Percentiles rank a stretch among this genome's conserved stretches.
Evolutionary conservation across 2,329 filamentous ascomycete species (phyloP).

Genomic region (Aspergillus thermomutatus): DNA sequence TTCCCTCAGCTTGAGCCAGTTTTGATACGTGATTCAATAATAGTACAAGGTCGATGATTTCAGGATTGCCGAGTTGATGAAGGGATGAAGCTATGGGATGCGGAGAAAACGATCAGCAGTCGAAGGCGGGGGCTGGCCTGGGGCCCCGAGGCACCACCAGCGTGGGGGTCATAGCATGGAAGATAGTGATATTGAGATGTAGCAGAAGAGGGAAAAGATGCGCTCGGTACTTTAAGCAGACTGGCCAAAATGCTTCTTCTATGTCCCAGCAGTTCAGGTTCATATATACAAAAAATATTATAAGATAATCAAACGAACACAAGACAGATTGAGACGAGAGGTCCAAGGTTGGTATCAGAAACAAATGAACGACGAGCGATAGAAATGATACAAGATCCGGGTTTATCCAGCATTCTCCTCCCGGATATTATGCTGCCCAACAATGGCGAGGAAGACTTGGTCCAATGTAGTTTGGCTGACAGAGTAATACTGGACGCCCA

Average conservation of each 20-base stretch:
- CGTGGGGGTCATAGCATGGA: not conserved
- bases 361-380: not conserved
- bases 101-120: not conserved
- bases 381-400: not conserved
- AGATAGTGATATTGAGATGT: not conserved
- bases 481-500: constrained; percentile 82
- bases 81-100: not conserved
- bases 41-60: not conserved
- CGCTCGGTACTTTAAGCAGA: not conserved
- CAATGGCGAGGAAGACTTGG: constrained; percentile 85
- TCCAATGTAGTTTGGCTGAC: constrained; percentile 84
- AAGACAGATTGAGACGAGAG: not conserved
- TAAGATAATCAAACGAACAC: too few relatives aligned
- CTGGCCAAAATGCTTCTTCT: not conserved
- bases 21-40: not conserved
- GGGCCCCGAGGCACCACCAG: not conserved
- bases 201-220: not conserved
- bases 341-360: not conserved
- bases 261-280: not conserved
- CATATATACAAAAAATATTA: not conserved
- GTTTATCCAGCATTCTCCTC: constrained; percentile 57
- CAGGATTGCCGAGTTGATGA: not conserved
- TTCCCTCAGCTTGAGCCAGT: too few relatives aligned
- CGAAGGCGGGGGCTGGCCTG: not conserved
- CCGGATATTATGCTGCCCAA: constrained; percentile 72